Evolutionary conservation across 371 early-diverging fungal genomes (phyloP), one percentile per base, ranked within the genome.

Genomic region (Mortierella sp.): DNA sequence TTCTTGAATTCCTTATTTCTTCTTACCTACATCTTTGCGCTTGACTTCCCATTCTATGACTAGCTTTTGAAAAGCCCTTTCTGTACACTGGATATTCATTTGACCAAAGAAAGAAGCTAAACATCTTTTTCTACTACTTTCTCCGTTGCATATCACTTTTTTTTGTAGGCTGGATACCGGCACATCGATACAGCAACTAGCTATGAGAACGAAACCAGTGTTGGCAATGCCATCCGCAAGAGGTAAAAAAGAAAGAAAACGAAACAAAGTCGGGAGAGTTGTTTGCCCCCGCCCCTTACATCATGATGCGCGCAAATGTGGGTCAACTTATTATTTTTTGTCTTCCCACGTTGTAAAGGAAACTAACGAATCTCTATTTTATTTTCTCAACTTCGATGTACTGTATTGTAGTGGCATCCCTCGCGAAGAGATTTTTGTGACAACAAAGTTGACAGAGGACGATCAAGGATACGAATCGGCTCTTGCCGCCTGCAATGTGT

Each of bases 341-440:
- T n/a, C 26, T 38, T 65, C 65, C 42, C 42, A 24, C 42, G 38
- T 21, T 42, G 0, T 21, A 6, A 63, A 34, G 14, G 6, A 4
- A 8, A 19, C 19, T 63, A 63, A 24, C 28, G 7, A 2, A 3
- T 14, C 7, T 2, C 7, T 8, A 19, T 63, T 60, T 63, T 5
- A 3, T 55, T n/a, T n/a, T 55, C 21, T 26, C 13, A 19, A 19
- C 26, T 10, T 58, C 26, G 1, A 28, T 28, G 21, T 13, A 11
- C 6, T 34, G 1, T 1, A 26, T 60, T 38, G 42, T 38, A 88
- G 89, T 63, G 85, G 88, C n/a, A 81, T 92, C 9, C 90, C 91
- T 24, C 88, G 96, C 47, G 82, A 89, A 63, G 89, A 94, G 78
- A 88, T 96, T 42, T 96, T 92, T 83, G 89, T 96, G 65, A 96